Conservation (phyloP, 2,329 filamentous ascomycete species). For the Drechslerella coelobrocha region DNA sequence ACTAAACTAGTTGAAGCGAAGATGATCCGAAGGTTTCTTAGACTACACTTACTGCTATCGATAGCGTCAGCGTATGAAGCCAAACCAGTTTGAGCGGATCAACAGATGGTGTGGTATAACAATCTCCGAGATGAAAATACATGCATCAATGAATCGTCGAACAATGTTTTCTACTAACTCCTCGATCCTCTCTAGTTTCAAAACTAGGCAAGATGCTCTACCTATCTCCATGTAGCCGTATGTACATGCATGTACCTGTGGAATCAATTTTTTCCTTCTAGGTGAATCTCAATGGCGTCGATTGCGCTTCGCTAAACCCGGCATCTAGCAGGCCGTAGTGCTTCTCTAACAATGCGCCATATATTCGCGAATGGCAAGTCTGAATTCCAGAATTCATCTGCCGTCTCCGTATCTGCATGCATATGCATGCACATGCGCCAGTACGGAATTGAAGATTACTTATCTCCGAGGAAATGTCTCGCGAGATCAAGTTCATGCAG, state of each 20-base stretch:
- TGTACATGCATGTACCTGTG: not conserved
- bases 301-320: not conserved
- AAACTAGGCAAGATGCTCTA: too few relatives aligned
- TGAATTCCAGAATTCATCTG: constrained; percentile 21
- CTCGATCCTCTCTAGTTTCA: too few relatives aligned
- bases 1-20: not conserved
- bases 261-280: too few relatives aligned
- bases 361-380: too few relatives aligned
- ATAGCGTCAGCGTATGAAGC: not conserved
- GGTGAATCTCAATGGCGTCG: too few relatives aligned
- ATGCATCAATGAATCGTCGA: not conserved
- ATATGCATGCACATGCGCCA: constrained; percentile 9
- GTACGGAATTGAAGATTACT: not conserved
- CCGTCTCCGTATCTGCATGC: constrained; percentile 1
- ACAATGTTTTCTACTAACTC: too few relatives aligned
- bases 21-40: not conserved
- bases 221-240: not conserved
- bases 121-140: too few relatives aligned
- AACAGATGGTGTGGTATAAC: too few relatives aligned
- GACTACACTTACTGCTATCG: too few relatives aligned
- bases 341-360: constrained; percentile 9
- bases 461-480: constrained; percentile 2
- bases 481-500: not conserved
- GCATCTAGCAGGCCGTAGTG: constrained; percentile 6
- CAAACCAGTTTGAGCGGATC: not conserved